Percentiles rank a stretch among this genome's conserved stretches.
phyloP scores from a whole-genome alignment of 169 alveolate species.

The Fabrea salina region DNA sequence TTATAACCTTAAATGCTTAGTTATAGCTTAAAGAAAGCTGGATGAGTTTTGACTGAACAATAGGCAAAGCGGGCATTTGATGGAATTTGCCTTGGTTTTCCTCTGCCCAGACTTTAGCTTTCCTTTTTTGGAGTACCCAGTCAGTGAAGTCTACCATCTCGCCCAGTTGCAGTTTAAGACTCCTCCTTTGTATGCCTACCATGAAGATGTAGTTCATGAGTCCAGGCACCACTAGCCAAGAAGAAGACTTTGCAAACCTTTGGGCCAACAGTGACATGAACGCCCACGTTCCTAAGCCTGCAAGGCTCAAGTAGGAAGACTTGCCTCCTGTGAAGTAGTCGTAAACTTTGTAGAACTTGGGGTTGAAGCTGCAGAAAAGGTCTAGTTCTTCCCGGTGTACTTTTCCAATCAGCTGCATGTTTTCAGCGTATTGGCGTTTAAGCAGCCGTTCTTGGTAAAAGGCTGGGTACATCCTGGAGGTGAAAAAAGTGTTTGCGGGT shows the following conservation, averaged over 20 bases:
- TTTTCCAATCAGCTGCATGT: constrained; percentile 31
- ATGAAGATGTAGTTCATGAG: neutral
- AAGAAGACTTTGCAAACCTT: neutral
- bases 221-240: constrained; percentile 4
- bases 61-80: constrained; percentile 9
- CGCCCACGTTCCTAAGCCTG: neutral
- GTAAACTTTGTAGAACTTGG: neutral
- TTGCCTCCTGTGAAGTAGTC: neutral
- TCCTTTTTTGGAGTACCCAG: constrained; percentile 27
- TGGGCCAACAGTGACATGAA: neutral
- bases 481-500: constrained; percentile 7
- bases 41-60: no score
- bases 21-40: no score
- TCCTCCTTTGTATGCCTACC: neutral
- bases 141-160: constrained; percentile 10
- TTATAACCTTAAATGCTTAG: no score
- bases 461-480: neutral
- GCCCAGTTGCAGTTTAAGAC: neutral
- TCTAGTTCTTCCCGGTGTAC: constrained; percentile 8
- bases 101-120: constrained; percentile 29
- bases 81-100: neutral
- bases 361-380: no score
- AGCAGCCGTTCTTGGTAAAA: constrained; percentile 7
- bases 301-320: neutral
- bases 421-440: neutral